phyloP scores from a whole-genome alignment of 2,329 filamentous ascomycete species.

The Fusarium begoniae region DNA sequence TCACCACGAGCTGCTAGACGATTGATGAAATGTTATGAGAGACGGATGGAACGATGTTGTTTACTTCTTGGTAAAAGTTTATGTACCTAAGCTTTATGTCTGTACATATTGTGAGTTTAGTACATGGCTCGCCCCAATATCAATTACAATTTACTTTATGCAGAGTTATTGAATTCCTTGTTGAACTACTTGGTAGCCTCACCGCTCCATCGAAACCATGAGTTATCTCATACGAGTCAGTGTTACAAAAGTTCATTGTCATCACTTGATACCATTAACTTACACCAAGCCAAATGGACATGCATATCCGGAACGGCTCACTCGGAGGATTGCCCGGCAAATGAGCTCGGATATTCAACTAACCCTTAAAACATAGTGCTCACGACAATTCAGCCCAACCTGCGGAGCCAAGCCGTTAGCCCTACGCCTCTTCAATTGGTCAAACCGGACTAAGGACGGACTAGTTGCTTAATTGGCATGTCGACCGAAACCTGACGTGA shows the following conservation, averaged over 20 bases:
- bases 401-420: background rate
- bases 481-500: background rate
- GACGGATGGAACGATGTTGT: background rate
- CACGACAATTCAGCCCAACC: background rate
- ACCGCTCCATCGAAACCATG: background rate
- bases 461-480: background rate
- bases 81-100: background rate
- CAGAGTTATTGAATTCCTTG: background rate
- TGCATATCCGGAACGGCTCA: background rate
- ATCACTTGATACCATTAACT: background rate
- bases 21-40: background rate
- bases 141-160: background rate
- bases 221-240: background rate
- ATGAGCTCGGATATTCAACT: background rate
- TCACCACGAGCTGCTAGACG: conserved; percentile 24
- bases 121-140: background rate
- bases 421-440: background rate
- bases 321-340: background rate
- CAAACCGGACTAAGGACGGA: background rate
- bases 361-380: background rate
- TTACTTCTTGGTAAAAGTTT: background rate
- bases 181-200: background rate
- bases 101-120: background rate
- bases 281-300: background rate
- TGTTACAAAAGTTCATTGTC: background rate